Base-by-base conservation (phyloP, 805 yeast genomes). In the Wickerhamiella domercqiae region DNA sequence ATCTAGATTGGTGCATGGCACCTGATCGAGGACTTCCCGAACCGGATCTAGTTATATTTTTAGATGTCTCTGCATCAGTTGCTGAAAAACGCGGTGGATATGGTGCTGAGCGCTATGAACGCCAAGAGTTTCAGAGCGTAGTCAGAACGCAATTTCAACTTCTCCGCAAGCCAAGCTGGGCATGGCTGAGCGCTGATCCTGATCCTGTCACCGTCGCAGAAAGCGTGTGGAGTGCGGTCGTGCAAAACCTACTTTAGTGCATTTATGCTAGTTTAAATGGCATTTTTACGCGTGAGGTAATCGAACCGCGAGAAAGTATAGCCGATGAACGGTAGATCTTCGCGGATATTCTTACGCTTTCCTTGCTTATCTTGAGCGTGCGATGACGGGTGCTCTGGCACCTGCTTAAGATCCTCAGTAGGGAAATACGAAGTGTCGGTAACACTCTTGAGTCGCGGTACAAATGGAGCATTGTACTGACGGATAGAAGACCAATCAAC, bases 341-440 rank as follows among this genome's bases (percentile, higher is more conserved):
- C 94, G 54, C 81, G 75, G 39, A 70, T 66, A 64, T 50, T 64
- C 75, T 66, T 53, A 16, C 26, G 44, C 29, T 32, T 39, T 13
- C 13, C 13, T 13, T 24, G 11, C 7, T 21, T 21, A 17, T 21
- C 33, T 17, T 30, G 18, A 9, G 33, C 33, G 20, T 37, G 42
- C 54, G 70, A 63, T 3, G 76, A 77, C 9, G 94, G 94, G 33
- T 82, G 74, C 51, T 86, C 96, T 2, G 97, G 94, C 36, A 87
- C 84, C 51, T 81, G 82, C 57, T 87, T 95, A 51, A 87, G 66
- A 54, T 87, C 98, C 56, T 87, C 97, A 2, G 94, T 83, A 30
- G 98, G 97, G 83, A 90, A 90, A 65, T 87, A 87, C 49, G 96
- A 69, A 0, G 98, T 90, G 57, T 90, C 98, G 4, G 97, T 87